These are phyloP conservation scores for Blastobotrys proliferans DNA, from an alignment of 1,139 yeast species.

Conservation along the genomic window DNA sequence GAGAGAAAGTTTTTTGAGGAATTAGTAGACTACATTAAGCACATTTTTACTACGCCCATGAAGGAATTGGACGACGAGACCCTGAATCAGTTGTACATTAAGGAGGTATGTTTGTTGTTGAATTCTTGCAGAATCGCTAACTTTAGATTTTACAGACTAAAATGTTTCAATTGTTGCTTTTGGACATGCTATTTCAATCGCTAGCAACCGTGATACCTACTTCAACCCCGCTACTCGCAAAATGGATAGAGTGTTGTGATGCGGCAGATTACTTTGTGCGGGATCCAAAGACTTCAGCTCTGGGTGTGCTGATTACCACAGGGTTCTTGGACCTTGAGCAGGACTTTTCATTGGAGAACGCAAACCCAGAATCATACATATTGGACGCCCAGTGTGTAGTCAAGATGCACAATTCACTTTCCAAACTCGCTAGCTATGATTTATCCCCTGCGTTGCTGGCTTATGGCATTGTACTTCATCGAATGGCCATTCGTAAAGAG, in stretches of 20 bases:
- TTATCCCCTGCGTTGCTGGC: slow-evolving; percentile 57
- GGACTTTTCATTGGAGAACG: slow-evolving; percentile 24
- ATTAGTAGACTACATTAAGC: slow-evolving; percentile 17
- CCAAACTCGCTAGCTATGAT: slow-evolving; percentile 15
- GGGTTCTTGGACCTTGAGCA: slow-evolving; percentile 34
- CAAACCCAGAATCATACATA: slow-evolving; percentile 39
- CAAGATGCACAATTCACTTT: slow-evolving; percentile 38
- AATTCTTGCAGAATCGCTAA: background rate
- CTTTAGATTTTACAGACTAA: slow-evolving; percentile 1
- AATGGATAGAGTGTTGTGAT: slow-evolving; percentile 10
- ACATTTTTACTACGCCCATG: slow-evolving; percentile 16
- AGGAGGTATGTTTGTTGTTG: slow-evolving; percentile 15
- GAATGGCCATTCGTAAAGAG: slow-evolving; percentile 43
- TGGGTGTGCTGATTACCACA: slow-evolving; percentile 28
- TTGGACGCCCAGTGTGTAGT: slow-evolving; percentile 43
- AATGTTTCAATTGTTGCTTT: slow-evolving; percentile 22
- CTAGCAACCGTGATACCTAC: slow-evolving; percentile 30
- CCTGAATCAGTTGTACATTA: slow-evolving; percentile 15
- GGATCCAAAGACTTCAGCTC: slow-evolving; percentile 19
- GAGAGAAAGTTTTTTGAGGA: slow-evolving; percentile 22
- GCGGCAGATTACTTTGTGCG: slow-evolving; percentile 4
- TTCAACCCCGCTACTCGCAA: slow-evolving; percentile 28
- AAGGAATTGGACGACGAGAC: slow-evolving; percentile 14
- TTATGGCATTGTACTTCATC: slow-evolving; percentile 66
- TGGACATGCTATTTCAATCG: slow-evolving; percentile 29